phyloP scores from a whole-genome alignment of 768 basidiomycete species.

The Kwoniella botswanensis region DNA sequence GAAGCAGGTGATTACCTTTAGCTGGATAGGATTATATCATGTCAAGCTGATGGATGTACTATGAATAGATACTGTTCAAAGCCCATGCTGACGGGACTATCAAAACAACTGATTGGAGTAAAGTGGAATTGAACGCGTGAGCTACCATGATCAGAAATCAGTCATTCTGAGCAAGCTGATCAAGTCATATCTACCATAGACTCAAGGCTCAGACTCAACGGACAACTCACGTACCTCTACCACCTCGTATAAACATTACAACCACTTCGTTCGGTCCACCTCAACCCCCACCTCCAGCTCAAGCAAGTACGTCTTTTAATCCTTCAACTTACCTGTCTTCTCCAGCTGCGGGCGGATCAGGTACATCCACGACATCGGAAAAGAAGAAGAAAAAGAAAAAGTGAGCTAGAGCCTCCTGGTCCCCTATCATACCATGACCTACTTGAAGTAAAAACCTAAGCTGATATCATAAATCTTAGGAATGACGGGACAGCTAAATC shows the following conservation, averaged over 20 bases:
- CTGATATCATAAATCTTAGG: constrained; percentile 4
- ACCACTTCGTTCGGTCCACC: constrained; percentile 19
- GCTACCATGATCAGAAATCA: constrained; percentile 9
- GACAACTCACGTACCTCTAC: constrained; percentile 41
- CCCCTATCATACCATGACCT: not conserved
- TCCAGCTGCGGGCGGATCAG: constrained; percentile 59
- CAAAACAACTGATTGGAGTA: constrained; percentile 93
- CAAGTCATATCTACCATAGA: constrained; percentile 17
- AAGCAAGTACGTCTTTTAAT: constrained; percentile 15
- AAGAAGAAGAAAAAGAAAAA: constrained; percentile 51
- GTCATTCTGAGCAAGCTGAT: not conserved
- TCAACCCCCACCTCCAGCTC: constrained; percentile 22
- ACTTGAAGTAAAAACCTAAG: too few relatives aligned
- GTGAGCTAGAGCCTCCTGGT: constrained; percentile 22
- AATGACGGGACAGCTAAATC: constrained; percentile 33
- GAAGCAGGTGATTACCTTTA: constrained; percentile 65
- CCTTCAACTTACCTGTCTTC: constrained; percentile 14
- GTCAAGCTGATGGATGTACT: not conserved
- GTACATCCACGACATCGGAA: constrained; percentile 62
- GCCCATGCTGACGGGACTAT: constrained; percentile 82
- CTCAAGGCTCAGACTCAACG: constrained; percentile 45
- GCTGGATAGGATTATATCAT: not conserved
- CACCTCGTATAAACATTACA: constrained; percentile 24
- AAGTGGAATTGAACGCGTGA: constrained; percentile 84
- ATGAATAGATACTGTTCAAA: constrained; percentile 79